Conservation (phyloP, 495 filamentous ascomycete genomes). For the Aspergillus kassunensis region DNA sequence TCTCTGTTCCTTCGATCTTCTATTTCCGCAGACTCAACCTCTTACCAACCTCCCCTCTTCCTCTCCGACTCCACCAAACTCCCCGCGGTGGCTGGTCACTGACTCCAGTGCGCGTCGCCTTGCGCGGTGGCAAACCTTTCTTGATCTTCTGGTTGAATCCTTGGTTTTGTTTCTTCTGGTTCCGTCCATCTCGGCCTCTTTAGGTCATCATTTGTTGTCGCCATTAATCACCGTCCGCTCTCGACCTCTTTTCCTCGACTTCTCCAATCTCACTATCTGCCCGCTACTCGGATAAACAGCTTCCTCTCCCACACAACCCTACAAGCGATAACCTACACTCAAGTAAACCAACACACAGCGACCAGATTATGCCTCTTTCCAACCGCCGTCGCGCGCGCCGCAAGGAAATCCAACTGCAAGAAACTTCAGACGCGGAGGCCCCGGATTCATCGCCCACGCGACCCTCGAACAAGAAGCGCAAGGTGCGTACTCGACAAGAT, state of each 20-base stretch:
- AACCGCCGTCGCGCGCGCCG: constrained; percentile 49
- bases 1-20: neutral
- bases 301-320: no score
- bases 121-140: constrained; percentile 37
- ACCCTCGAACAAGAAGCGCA: constrained; percentile 70
- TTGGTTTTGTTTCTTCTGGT: constrained; percentile 33
- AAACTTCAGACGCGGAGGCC: constrained; percentile 48
- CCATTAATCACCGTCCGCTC: constrained; percentile 15
- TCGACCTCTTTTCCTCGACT: constrained; percentile 1
- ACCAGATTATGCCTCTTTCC: constrained; percentile 44
- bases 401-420: constrained; percentile 47
- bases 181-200: constrained; percentile 22
- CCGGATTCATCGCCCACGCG: constrained; percentile 68
- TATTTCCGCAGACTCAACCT: no score
- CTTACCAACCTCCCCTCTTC: no score
- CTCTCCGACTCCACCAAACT: constrained; percentile 13
- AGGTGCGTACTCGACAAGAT: constrained; percentile 49
- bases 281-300: neutral
- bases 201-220: constrained; percentile 20
- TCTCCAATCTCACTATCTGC: neutral
- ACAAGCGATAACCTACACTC: no score
- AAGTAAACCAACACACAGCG: neutral
- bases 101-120: constrained; percentile 15
- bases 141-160: constrained; percentile 28
- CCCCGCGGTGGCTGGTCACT: constrained; percentile 21